These are phyloP conservation scores for Exophiala xenobiotica DNA, from an alignment of 2,329 filamentous ascomycete genomes.

Conservation along the genomic window DNA sequence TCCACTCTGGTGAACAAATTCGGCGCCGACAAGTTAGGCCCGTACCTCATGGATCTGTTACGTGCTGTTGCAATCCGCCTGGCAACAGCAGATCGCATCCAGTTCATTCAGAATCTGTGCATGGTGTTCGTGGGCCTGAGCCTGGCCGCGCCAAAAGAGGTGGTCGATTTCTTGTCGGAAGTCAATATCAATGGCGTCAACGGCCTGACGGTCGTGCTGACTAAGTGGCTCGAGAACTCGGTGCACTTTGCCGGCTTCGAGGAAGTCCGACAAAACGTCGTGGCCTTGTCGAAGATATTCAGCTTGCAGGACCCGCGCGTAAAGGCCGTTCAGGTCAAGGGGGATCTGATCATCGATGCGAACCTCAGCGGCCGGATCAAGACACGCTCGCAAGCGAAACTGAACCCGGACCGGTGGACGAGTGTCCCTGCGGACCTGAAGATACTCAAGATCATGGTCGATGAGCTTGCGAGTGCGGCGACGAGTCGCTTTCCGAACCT, in stretches of 20 bases:
- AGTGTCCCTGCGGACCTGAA: slow-evolving; percentile 85
- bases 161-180: slow-evolving; percentile 85
- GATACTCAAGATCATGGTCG: slow-evolving; percentile 92
- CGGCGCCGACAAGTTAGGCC: slow-evolving; percentile 84
- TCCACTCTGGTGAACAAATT: slow-evolving; percentile 95
- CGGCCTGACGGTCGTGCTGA: slow-evolving; percentile 83
- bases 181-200: slow-evolving; percentile 73
- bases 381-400: slow-evolving; percentile 85
- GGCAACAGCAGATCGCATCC: slow-evolving; percentile 75
- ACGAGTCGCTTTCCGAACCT: slow-evolving; percentile 52
- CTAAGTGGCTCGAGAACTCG: slow-evolving; percentile 97
- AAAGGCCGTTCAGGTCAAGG: slow-evolving; percentile 78
- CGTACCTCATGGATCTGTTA: slow-evolving; percentile 83
- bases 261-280: slow-evolving; percentile 94
- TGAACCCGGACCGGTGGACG: slow-evolving; percentile 87
- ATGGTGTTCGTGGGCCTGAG: slow-evolving; percentile 91
- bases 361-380: slow-evolving; percentile 72
- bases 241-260: slow-evolving; percentile 98
- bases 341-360: slow-evolving; percentile 79
- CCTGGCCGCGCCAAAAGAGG: slow-evolving; percentile 78
- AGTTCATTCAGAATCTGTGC: slow-evolving; percentile 93
- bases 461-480: slow-evolving; percentile 81
- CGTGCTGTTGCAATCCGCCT: slow-evolving; percentile 84
- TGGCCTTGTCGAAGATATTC: slow-evolving; percentile 89
- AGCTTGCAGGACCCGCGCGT: slow-evolving; percentile 80